phyloP scores from a whole-genome alignment of 106 monocot genomes.

The Ottelia alismoides region DNA sequence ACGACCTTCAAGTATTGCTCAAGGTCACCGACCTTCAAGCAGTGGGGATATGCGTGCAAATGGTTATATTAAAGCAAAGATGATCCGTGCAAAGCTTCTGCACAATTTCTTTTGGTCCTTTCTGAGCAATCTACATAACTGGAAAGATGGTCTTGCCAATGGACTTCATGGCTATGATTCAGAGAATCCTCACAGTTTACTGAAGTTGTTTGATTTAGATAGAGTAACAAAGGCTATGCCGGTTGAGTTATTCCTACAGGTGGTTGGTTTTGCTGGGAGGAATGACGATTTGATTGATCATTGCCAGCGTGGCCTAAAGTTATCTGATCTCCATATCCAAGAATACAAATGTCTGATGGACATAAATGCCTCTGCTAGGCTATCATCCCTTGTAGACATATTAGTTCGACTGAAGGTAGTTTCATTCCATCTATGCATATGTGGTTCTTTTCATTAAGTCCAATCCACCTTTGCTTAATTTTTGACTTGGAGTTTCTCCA shows the following conservation, averaged over 20 bases:
- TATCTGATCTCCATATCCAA: constrained; percentile 49
- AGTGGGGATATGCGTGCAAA: constrained; percentile 45
- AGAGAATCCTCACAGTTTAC: constrained; percentile 18
- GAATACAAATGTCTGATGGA: constrained; percentile 53
- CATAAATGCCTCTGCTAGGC: constrained; percentile 36
- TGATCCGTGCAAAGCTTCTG: constrained; percentile 79
- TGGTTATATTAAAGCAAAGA: constrained; percentile 69
- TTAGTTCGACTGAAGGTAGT: constrained; percentile 63
- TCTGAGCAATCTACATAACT: constrained; percentile 30
- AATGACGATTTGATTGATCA: constrained; percentile 46
- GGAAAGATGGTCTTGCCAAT: constrained; percentile 20
- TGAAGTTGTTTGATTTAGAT: constrained; percentile 41
- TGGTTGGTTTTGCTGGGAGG: constrained; percentile 49
- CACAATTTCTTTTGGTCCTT: constrained; percentile 73
- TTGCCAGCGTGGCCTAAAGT: constrained; percentile 44
- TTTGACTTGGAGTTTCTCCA: too few relatives aligned
- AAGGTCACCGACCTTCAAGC: constrained; percentile 11
- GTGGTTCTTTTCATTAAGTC: too few relatives aligned
- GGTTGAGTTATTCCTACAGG: constrained; percentile 79
- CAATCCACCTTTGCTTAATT: too few relatives aligned
- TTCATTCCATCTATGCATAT: too few relatives aligned
- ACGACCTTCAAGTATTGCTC: constrained; percentile 8
- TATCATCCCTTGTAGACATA: constrained; percentile 54
- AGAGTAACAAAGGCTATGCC: constrained; percentile 65
- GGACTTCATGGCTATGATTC: constrained; percentile 10